Percentiles rank a stretch among this genome's conserved stretches.
Conservation (phyloP, 2,329 filamentous ascomycete genomes). For the Neofusicoccum parvum region DNA sequence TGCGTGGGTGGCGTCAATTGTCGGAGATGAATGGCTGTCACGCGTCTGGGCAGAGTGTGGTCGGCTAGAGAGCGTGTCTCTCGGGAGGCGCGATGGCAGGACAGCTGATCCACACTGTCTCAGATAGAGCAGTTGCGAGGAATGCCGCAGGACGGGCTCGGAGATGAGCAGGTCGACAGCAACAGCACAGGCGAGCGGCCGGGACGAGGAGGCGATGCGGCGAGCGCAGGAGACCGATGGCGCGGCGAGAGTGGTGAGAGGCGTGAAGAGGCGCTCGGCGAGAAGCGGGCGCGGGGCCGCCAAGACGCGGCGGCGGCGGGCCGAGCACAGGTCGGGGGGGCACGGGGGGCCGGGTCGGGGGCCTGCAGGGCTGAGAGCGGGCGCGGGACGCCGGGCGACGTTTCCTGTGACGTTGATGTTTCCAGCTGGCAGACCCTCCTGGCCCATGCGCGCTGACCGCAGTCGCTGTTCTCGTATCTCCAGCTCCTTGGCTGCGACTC, state of each 20-base stretch:
- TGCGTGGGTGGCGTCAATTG: too few species aligned
- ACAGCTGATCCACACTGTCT: constrained; percentile 2
- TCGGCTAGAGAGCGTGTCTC: background rate
- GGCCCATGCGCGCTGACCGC: background rate
- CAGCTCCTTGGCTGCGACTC: background rate
- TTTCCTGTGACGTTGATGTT: constrained; percentile 13
- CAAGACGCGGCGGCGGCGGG: background rate
- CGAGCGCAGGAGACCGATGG: background rate
- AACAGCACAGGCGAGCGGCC: background rate
- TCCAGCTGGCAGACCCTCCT: background rate
- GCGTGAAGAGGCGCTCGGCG: background rate
- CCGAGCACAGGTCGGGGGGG: background rate
- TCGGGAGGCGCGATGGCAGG: background rate
- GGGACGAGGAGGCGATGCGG: background rate
- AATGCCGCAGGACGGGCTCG: background rate
- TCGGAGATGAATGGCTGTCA: background rate
- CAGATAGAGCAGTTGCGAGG: background rate
- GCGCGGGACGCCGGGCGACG: background rate
- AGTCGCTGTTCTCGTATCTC: background rate
- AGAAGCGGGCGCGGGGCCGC: background rate
- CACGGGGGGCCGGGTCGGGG: background rate
- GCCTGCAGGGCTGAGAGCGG: constrained; percentile 5
- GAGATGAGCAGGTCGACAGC: background rate
- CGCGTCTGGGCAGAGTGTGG: background rate
- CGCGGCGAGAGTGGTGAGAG: background rate